Evolutionary conservation across 2,329 filamentous ascomycete genomes (phyloP).

Genomic region (Colletotrichum agaves): DNA sequence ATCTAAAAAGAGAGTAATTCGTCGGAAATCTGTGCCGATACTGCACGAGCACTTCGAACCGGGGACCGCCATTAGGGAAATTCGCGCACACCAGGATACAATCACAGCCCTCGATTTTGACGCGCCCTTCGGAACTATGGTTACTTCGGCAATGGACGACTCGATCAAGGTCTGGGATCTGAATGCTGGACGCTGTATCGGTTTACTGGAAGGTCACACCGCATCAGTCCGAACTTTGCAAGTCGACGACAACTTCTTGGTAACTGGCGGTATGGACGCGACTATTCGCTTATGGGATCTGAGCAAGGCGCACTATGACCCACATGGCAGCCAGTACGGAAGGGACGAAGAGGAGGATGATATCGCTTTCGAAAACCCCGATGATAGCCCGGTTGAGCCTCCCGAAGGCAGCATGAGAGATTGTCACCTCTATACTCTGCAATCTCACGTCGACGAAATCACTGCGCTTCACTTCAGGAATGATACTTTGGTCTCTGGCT

Average conservation of each 20-base stretch:
- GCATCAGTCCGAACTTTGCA: conserved; percentile 93
- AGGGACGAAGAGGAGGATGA: conserved; percentile 71
- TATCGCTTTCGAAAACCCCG: conserved; percentile 77
- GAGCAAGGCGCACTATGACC: conserved; percentile 86
- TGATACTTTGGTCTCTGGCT: conserved; percentile 92
- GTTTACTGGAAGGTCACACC: conserved; percentile 90
- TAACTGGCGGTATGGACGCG: conserved; percentile 93
- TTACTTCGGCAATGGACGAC: conserved; percentile 92
- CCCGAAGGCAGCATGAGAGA: conserved; percentile 86
- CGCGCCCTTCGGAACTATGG: conserved; percentile 94
- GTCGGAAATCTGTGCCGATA: conserved; percentile 90
- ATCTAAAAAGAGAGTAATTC: conserved; percentile 66
- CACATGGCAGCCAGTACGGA: conserved; percentile 70
- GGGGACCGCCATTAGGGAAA: conserved; percentile 86
- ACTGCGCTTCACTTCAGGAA: conserved; percentile 92
- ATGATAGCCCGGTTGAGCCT: conserved; percentile 75
- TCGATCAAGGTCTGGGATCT: conserved; percentile 96
- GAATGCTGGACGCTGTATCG: conserved; percentile 91
- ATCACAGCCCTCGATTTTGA: conserved; percentile 96
- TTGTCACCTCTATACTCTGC: conserved; percentile 87
- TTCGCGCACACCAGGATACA: conserved; percentile 87
- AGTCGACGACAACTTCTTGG: conserved; percentile 94
- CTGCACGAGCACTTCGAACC: conserved; percentile 95
- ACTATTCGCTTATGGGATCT: conserved; percentile 96
- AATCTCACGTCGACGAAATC: conserved; percentile 92